A percentile compares a stretch with the other conserved stretches of the same genome.
phyloP scores from a whole-genome alignment of 2,329 filamentous ascomycete genomes.

The Sporothrix inflata region DNA sequence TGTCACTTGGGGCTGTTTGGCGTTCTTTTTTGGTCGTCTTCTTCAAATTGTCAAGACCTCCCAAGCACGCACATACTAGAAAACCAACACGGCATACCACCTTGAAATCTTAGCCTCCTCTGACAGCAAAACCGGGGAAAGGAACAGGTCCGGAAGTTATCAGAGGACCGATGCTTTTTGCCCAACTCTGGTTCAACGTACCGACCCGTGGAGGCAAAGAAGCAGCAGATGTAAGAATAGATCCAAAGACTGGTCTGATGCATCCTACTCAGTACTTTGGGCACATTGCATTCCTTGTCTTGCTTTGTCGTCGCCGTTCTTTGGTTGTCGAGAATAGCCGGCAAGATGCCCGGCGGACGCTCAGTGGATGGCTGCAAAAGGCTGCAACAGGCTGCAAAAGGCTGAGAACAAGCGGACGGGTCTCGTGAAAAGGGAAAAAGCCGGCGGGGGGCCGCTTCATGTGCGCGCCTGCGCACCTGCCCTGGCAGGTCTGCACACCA shows the following conservation, averaged over 20 bases:
- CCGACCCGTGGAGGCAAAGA: background rate
- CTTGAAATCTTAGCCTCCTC: background rate
- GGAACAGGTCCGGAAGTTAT: background rate
- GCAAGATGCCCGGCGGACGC: background rate
- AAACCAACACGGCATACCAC: background rate
- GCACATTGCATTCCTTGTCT: background rate
- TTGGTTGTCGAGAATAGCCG: constrained; percentile 3
- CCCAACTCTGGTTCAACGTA: background rate
- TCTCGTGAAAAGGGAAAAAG: constrained; percentile 15
- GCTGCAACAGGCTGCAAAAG: background rate
- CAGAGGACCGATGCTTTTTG: background rate
- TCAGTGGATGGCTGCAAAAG: background rate
- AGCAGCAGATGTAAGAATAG: background rate
- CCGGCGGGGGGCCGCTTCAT: constrained; percentile 3
- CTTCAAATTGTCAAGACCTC: background rate
- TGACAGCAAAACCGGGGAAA: background rate
- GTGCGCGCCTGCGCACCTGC: constrained; percentile 4
- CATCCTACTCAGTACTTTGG: background rate
- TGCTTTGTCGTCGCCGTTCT: background rate
- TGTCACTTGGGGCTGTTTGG: background rate
- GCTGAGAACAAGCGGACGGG: background rate
- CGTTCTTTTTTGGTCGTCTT: background rate
- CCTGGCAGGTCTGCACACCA: constrained; percentile 19
- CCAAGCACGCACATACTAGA: background rate
- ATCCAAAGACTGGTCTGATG: background rate